These are phyloP conservation scores for Myrmaecium sp. DNA, from an alignment of 2,329 filamentous ascomycete genomes.

Conservation along the genomic window DNA sequence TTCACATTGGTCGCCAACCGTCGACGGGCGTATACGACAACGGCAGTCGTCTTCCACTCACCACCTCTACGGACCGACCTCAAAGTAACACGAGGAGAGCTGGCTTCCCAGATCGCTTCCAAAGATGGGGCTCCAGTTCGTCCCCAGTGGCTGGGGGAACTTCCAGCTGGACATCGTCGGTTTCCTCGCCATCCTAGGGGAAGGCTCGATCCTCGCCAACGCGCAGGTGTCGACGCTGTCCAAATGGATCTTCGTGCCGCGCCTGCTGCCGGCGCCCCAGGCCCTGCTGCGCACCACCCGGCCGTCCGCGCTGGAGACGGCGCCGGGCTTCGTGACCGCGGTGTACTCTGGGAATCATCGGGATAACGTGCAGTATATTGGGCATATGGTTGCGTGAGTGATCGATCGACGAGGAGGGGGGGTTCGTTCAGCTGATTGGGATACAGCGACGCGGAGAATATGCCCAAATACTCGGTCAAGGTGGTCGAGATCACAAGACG, in stretches of 20 bases:
- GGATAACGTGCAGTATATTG: conserved; percentile 31
- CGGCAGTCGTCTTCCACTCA: too few species aligned
- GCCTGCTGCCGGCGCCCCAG: conserved; percentile 33
- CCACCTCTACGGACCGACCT: too few species aligned
- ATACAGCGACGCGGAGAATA: conserved; percentile 17
- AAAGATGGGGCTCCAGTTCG: too few species aligned
- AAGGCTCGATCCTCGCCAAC: conserved; percentile 32
- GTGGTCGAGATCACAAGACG: conserved; percentile 22
- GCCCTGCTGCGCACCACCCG: conserved; percentile 29
- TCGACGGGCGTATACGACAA: too few species aligned
- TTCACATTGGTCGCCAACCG: too few species aligned
- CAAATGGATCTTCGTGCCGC: conserved; percentile 30
- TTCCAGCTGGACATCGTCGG: conserved; percentile 39
- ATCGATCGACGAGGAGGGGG: too few species aligned
- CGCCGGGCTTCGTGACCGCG: conserved; percentile 24
- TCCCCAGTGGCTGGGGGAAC: conserved; percentile 7
- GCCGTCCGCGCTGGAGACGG: conserved; percentile 24
- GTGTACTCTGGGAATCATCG: conserved; percentile 31
- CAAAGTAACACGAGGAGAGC: too few species aligned
- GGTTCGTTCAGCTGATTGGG: not conserved
- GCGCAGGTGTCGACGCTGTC: conserved; percentile 34
- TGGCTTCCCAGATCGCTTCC: too few species aligned
- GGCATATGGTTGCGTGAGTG: conserved; percentile 28
- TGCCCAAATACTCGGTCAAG: conserved; percentile 22
- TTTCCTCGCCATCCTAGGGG: conserved; percentile 36